Evolutionary conservation across 768 basidiomycete genomes (phyloP), one percentile per base, ranked within the genome.

Genomic region (Russula vinacea): DNA sequence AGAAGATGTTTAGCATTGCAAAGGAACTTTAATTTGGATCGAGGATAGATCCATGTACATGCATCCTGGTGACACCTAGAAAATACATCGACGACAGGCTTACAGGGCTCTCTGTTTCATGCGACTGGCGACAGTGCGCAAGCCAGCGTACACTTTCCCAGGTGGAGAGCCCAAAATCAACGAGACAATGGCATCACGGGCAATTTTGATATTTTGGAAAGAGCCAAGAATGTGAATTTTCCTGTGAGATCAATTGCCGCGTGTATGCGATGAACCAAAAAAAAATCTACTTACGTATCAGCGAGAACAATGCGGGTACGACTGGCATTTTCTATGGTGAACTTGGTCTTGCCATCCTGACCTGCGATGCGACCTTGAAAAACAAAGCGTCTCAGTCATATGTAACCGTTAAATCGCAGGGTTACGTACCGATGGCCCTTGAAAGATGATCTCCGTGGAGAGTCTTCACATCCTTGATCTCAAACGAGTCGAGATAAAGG

Each of bases 141-240:
- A 76, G 39, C 92, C 89, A 8, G 94, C 91, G 70, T 98, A 92
- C 7, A 94, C 92, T 73, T 94, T 92, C 57, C 95, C 95, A 56
- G 95, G 95, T 0, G 95, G 95, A 16, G 94, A 95, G 37, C 95
- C 95, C 17, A 98, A 81, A 68, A 98, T 98, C 22, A 97, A 83
- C 16, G 92, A 94, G 32, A 97, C 95, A 66, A 99, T 87, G 7
- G 97, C 94, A 75, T 98, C 96, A 62, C 95, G 84, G 0, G 97
- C 97, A 62, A 98, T 84, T 76, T 96, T 97, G 80, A 99, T 98
- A 72, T 97, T 97, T 79, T 95, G 92, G 79, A 97, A 98, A 17
- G 95, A 96, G 26, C 97, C 97, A 75, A 99, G 87, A 70, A 99
- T 98, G 70, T 98, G 95, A 44, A 99, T 97, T 83, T 97, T 95